A percentile compares a stretch with the other conserved stretches of the same genome.
Conservation (phyloP, 805 yeast species). For the baker's yeast (Saccharomyces cerevisiae) region DNA sequence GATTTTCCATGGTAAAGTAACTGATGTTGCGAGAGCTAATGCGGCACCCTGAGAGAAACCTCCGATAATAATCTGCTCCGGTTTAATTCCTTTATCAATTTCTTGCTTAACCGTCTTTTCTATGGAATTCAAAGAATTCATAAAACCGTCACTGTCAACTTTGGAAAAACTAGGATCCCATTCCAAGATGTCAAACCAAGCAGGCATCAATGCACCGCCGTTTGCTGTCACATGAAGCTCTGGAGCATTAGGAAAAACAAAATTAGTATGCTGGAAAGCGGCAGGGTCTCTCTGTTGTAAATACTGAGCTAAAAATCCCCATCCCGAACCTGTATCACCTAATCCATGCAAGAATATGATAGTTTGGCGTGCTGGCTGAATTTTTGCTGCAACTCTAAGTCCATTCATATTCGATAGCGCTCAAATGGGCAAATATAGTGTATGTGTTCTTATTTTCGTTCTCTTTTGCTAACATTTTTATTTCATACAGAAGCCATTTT, state of each 20-base stretch:
- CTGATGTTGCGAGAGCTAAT: constrained; percentile 53
- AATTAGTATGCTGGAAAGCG: constrained; percentile 47
- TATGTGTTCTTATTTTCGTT: neutral
- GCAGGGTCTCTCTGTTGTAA: constrained; percentile 36
- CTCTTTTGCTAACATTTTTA: neutral
- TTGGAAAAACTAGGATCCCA: constrained; percentile 39
- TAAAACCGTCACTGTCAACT: constrained; percentile 47
- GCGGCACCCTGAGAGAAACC: constrained; percentile 97
- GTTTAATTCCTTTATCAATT: constrained; percentile 44
- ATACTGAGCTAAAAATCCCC: constrained; percentile 72
- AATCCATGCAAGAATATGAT: constrained; percentile 80
- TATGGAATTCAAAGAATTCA: constrained; percentile 37
- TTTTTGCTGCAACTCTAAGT: constrained; percentile 27
- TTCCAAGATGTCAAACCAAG: constrained; percentile 76
- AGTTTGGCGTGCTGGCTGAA: constrained; percentile 46
- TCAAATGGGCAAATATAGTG: neutral
- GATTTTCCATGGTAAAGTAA: constrained; percentile 48
- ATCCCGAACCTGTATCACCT: constrained; percentile 87
- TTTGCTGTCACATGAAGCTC: constrained; percentile 56
- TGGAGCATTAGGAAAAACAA: constrained; percentile 91
- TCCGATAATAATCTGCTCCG: constrained; percentile 73
- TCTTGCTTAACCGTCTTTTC: constrained; percentile 44
- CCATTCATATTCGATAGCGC: constrained; percentile 15
- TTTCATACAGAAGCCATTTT: neutral
- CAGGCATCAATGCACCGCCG: constrained; percentile 61